Conservation (phyloP, 2,329 filamentous ascomycete genomes). For the Diaporthe nobilis region DNA sequence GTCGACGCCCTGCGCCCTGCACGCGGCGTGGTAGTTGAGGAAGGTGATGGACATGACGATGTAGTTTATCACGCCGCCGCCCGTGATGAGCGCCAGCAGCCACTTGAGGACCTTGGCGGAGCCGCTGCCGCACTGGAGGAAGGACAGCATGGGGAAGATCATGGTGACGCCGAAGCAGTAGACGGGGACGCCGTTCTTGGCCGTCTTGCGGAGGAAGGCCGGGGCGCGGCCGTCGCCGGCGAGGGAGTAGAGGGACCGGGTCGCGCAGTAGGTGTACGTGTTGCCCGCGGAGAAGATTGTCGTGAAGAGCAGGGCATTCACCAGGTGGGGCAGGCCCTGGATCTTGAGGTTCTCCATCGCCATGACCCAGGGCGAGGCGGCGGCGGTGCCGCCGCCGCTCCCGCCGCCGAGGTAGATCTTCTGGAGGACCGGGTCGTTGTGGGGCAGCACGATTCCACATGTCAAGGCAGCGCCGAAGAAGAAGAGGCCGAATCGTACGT, state of each 20-base stretch:
- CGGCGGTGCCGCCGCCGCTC: conserved; percentile 56
- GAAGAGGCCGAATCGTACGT: conserved; percentile 79
- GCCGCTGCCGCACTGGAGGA: conserved; percentile 39
- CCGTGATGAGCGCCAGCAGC: conserved; percentile 70
- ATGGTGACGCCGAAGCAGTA: conserved; percentile 69
- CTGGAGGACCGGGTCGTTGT: conserved; percentile 70
- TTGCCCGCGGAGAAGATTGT: conserved; percentile 43
- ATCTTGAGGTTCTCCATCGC: conserved; percentile 70
- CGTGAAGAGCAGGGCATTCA: conserved; percentile 64
- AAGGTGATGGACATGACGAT: conserved; percentile 56
- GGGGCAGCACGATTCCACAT: conserved; percentile 77
- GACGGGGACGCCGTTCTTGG: conserved; percentile 72
- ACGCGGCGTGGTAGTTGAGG: conserved; percentile 41
- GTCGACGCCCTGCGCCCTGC: conserved; percentile 41
- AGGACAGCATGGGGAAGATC: conserved; percentile 62
- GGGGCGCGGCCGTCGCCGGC: conserved; percentile 42
- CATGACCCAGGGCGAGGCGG: conserved; percentile 74
- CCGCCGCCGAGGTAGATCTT: conserved; percentile 60
- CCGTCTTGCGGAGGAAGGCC: conserved; percentile 69
- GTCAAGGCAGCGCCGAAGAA: conserved; percentile 78
- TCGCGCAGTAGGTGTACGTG: conserved; percentile 41
- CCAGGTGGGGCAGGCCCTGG: conserved; percentile 67
- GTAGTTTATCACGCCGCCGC: conserved; percentile 73
- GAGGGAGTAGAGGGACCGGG: conserved; percentile 41
- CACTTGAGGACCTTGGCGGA: conserved; percentile 53